These are phyloP conservation scores for Yamadazyma nakazawae DNA, from an alignment of 805 yeast genomes.

Conservation along the genomic window DNA sequence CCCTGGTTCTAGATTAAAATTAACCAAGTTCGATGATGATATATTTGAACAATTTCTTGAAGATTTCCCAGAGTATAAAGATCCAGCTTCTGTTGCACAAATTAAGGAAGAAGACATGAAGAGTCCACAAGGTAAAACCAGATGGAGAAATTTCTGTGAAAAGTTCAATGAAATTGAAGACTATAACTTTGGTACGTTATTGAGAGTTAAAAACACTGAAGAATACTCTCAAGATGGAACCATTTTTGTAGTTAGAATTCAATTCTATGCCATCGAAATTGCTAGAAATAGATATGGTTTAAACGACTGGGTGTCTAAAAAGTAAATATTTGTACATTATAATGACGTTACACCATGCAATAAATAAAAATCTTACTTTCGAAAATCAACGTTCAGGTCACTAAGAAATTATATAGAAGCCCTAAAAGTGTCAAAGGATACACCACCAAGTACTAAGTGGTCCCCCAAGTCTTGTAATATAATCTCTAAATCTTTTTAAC, in stretches of 20 bases:
- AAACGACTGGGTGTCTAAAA: conserved; percentile 76
- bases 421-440: too few species aligned
- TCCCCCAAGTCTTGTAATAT: too few species aligned
- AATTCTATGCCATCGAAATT: conserved; percentile 92
- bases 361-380: background rate
- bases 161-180: conserved; percentile 84
- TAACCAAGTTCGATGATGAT: conserved; percentile 70
- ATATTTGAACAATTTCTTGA: conserved; percentile 57
- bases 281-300: conserved; percentile 87
- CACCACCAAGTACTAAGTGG: too few species aligned
- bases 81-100: conserved; percentile 51
- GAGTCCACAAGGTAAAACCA: conserved; percentile 70
- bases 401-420: too few species aligned
- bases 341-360: background rate
- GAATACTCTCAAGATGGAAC: conserved; percentile 85
- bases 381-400: too few species aligned
- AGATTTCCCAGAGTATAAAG: conserved; percentile 85
- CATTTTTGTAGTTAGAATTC: conserved; percentile 87
- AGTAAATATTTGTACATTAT: conserved; percentile 8
- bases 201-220: conserved; percentile 66
- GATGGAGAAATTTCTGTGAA: conserved; percentile 88
- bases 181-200: conserved; percentile 90
- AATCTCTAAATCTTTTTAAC: too few species aligned
- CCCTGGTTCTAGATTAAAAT: conserved; percentile 74
- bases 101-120: conserved; percentile 82